phyloP scores from a whole-genome alignment of 345 rosid genomes.

The Brassica rapa region DNA sequence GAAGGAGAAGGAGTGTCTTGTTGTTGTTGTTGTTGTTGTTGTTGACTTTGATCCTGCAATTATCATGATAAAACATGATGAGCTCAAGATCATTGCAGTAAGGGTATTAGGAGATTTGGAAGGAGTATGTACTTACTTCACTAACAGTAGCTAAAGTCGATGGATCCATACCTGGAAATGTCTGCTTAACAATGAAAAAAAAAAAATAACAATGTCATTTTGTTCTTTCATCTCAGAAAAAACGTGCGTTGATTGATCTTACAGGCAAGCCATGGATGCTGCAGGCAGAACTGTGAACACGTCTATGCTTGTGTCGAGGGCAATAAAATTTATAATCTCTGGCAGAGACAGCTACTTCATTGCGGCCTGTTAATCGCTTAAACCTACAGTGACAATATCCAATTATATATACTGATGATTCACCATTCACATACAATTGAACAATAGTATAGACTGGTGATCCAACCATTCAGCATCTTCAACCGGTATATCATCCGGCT shows the following conservation, averaged over 20 bases:
- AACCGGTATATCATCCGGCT: slow-evolving; percentile 57
- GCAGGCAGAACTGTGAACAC: slow-evolving; percentile 54
- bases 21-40: slow-evolving; percentile 43
- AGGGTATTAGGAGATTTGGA: neutral
- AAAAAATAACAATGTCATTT: slow-evolving; percentile 19
- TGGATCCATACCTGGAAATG: slow-evolving; percentile 56
- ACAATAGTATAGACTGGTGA: neutral
- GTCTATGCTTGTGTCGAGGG: slow-evolving; percentile 89
- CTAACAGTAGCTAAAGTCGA: slow-evolving; percentile 51
- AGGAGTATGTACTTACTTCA: slow-evolving; percentile 49
- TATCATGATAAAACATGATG: slow-evolving; percentile 2
- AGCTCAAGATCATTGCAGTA: slow-evolving; percentile 9
- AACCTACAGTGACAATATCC: slow-evolving; percentile 57
- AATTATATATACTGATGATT: neutral
- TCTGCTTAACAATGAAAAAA: slow-evolving; percentile 46
- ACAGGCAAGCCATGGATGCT: slow-evolving; percentile 65
- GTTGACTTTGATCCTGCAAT: slow-evolving; percentile 41
- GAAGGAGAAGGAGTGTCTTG: slow-evolving; percentile 51
- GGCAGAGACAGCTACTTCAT: slow-evolving; percentile 74
- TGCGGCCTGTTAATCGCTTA: slow-evolving; percentile 76
- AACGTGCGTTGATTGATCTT: slow-evolving; percentile 36
- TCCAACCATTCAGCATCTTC: slow-evolving; percentile 90
- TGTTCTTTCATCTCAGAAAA: neutral
- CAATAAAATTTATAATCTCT: slow-evolving; percentile 83
- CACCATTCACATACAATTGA: neutral